Conservation (phyloP, 129 eudicot genomes). For the Dittrichia graveolens region DNA sequence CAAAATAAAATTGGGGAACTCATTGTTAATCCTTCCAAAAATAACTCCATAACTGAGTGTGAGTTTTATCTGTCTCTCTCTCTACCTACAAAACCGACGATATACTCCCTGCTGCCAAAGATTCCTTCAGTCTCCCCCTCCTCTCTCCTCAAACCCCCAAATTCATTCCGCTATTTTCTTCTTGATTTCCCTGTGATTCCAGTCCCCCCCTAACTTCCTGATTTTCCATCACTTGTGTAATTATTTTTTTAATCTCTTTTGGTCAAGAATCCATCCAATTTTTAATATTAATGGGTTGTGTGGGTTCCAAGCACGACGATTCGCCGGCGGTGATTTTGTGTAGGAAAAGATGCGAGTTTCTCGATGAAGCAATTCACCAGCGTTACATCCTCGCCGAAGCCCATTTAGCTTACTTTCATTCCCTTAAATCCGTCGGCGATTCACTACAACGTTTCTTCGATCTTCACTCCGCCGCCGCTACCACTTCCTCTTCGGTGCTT, state of each 20-base stretch:
- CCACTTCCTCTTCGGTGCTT: slow-evolving; percentile 38
- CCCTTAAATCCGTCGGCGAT: slow-evolving; percentile 62
- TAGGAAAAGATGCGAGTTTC: slow-evolving; percentile 59
- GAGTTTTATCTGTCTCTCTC: too few relatives aligned
- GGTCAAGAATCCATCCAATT: slow-evolving; percentile 4
- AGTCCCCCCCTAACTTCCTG: too few relatives aligned
- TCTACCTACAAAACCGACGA: slow-evolving; percentile 48
- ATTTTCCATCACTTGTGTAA: slow-evolving; percentile 7
- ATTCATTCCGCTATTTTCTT: slow-evolving; percentile 21
- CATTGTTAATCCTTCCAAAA: too few relatives aligned
- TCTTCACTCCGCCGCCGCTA: slow-evolving; percentile 13
- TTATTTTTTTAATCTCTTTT: slow-evolving; percentile 24
- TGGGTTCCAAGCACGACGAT: slow-evolving; percentile 75
- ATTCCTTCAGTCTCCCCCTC: slow-evolving; percentile 32
- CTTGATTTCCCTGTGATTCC: neutral
- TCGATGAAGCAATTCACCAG: slow-evolving; percentile 74
- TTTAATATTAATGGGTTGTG: slow-evolving; percentile 66
- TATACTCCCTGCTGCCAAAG: slow-evolving; percentile 49
- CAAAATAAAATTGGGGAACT: too few relatives aligned
- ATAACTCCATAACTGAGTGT: too few relatives aligned
- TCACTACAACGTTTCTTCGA: slow-evolving; percentile 63
- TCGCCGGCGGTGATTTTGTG: slow-evolving; percentile 71
- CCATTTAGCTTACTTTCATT: slow-evolving; percentile 66
- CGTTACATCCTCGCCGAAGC: slow-evolving; percentile 69
- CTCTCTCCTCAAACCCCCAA: slow-evolving; percentile 34